Conservation (phyloP, 441 rosid species). For the Populus hybrid region DNA sequence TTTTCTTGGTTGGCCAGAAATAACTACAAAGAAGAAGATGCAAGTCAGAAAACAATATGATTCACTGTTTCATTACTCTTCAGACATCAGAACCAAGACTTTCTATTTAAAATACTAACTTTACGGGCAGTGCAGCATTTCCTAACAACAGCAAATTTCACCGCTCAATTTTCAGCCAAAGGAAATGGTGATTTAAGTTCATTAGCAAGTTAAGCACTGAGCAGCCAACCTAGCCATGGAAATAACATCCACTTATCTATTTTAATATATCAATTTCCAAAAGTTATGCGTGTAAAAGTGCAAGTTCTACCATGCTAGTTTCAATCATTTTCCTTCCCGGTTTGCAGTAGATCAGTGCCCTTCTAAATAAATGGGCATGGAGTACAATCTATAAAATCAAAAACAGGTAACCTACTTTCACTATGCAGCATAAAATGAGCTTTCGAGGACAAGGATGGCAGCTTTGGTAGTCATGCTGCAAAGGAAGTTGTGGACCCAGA, state of each 20-base stretch:
- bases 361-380: background rate
- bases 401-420: background rate
- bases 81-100: background rate
- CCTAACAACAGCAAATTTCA: background rate
- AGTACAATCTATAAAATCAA: too few species aligned
- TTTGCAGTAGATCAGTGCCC: background rate
- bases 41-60: slow-evolving; percentile 7
- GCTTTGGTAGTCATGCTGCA: background rate
- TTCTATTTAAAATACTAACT: background rate
- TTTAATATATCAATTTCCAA: background rate
- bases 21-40: slow-evolving; percentile 35
- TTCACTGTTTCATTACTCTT: background rate
- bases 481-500: background rate
- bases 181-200: background rate
- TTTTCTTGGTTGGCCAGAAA: slow-evolving; percentile 53
- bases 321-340: background rate
- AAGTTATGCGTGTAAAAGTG: background rate
- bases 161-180: background rate
- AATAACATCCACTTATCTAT: background rate
- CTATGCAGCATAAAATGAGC: background rate
- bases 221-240: background rate
- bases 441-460: background rate
- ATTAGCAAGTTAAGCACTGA: background rate
- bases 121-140: too few species aligned
- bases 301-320: background rate